Percentiles rank a stretch among this genome's conserved stretches.
phyloP scores from a whole-genome alignment of 441 rosid genomes.

The Euphorbia schlechtendalii region DNA sequence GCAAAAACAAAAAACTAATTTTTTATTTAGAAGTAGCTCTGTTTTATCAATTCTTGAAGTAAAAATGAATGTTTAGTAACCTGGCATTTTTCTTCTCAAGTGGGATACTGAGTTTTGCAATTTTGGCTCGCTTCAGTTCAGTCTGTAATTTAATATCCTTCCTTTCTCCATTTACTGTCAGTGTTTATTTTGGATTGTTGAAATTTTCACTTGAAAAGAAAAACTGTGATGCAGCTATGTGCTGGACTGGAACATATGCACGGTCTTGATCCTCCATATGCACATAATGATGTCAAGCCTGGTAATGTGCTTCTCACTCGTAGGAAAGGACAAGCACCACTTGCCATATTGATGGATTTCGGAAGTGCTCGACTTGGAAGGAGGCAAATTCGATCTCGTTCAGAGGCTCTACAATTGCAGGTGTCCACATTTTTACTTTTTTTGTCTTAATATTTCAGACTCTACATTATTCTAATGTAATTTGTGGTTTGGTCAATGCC shows the following conservation, averaged over 20 bases:
- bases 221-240: slow-evolving; percentile 61
- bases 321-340: slow-evolving; percentile 78
- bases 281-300: slow-evolving; percentile 99
- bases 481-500: slow-evolving; percentile 5
- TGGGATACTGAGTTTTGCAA: slow-evolving; percentile 5
- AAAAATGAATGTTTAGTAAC: neutral
- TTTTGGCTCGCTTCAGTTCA: neutral
- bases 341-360: slow-evolving; percentile 96
- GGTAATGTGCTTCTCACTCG: slow-evolving; percentile 92
- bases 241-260: slow-evolving; percentile 98
- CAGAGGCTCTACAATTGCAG: slow-evolving; percentile 94
- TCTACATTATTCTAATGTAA: neutral
- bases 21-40: neutral
- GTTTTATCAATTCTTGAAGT: neutral
- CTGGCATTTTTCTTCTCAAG: neutral
- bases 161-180: neutral
- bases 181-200: neutral
- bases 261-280: slow-evolving; percentile 82
- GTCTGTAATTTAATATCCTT: slow-evolving; percentile 1
- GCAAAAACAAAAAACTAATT: neutral
- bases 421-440: slow-evolving; percentile 26
- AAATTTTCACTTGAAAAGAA: slow-evolving; percentile 14
- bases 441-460: neutral
- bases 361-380: slow-evolving; percentile 90
- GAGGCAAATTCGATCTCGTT: slow-evolving; percentile 78